Evolutionary conservation across 2,329 filamentous ascomycete genomes (phyloP), one percentile per base, ranked within the genome.

Genomic region (Dactylellina leptospora): DNA sequence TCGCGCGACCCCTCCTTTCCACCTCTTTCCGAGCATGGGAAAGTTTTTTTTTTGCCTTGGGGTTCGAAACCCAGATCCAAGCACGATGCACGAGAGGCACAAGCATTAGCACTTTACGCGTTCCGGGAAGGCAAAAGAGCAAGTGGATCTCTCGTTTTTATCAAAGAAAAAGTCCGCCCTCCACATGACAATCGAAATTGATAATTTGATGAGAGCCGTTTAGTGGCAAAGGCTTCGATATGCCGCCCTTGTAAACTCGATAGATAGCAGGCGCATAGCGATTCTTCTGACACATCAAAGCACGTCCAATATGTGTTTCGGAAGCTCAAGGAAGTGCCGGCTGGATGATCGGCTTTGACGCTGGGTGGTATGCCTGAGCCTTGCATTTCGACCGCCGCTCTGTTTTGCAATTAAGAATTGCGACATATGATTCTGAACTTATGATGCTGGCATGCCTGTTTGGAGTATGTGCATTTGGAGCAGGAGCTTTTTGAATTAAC

Each of bases 111-210:
- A 64, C 68, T 72, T 72, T 63, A 72, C 68, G 68, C 68, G 68
- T 72, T 72, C 59, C 59, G 68, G 56, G 68, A 72, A 72, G 68
- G 68, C 68, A 72, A 72, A 72, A 63, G 25, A 59, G 59, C 58
- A 60, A 60, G 68, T 55, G 66, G 66, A 63, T 71, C 64, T 64
- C 36, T 48, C 27, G 50, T 60, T 16, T n/a, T n/a, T n/a, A n/a
- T n/a, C n/a, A n/a, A 53, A 71, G 25, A 11, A 40, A 62, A 33
- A 22, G 23, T 30, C 66, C 36, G 18, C 27, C 58, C 23, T 58
- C 66, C 68, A 72, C 68, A 72, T 72, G 68, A 72, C 59, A 64
- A 63, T 59, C 40, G 45, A 58, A 51, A 18, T 11, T 48, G 25
- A 30, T 30, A 30, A 58, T 20, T 16, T 16, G 22, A 18, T 28